These are phyloP conservation scores for Penicillium aurantiogriseum DNA, from an alignment of 2,329 filamentous ascomycete genomes.

Conservation along the genomic window DNA sequence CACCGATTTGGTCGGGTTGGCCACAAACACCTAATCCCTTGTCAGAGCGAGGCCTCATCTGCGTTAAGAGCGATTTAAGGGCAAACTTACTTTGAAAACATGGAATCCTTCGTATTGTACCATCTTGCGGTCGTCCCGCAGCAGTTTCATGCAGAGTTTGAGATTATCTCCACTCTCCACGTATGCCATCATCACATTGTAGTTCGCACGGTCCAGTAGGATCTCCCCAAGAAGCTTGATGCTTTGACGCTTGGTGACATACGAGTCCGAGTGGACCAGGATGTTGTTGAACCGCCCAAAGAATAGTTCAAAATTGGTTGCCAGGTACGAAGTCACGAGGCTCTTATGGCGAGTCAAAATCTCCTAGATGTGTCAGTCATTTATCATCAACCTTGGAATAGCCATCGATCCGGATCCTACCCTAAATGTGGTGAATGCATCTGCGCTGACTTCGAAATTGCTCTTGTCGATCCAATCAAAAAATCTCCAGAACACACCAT, in stretches of 20 bases:
- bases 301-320: constrained; percentile 88
- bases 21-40: constrained; percentile 74
- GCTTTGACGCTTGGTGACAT: constrained; percentile 96
- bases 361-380: constrained; percentile 58
- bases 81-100: constrained; percentile 74
- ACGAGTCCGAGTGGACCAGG: constrained; percentile 87
- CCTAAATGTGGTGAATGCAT: constrained; percentile 96
- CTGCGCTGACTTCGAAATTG: constrained; percentile 93
- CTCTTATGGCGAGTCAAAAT: constrained; percentile 92
- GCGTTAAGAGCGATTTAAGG: neutral
- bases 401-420: constrained; percentile 51
- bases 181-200: constrained; percentile 96
- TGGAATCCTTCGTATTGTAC: constrained; percentile 99
- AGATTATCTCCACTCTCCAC: constrained; percentile 93
- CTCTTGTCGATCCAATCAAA: constrained; percentile 97
- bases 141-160: constrained; percentile 96
- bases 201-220: constrained; percentile 89
- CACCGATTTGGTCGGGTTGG: constrained; percentile 96
- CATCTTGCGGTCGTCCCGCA: constrained; percentile 96
- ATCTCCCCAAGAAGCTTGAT: constrained; percentile 97
- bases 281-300: constrained; percentile 86
- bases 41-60: constrained; percentile 19
- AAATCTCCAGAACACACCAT: constrained; percentile 93
- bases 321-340: constrained; percentile 81
- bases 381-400: neutral